Percentiles rank a stretch among this genome's conserved stretches.
Conservation (phyloP, 257 asterid species). For the Solanum piurae region DNA sequence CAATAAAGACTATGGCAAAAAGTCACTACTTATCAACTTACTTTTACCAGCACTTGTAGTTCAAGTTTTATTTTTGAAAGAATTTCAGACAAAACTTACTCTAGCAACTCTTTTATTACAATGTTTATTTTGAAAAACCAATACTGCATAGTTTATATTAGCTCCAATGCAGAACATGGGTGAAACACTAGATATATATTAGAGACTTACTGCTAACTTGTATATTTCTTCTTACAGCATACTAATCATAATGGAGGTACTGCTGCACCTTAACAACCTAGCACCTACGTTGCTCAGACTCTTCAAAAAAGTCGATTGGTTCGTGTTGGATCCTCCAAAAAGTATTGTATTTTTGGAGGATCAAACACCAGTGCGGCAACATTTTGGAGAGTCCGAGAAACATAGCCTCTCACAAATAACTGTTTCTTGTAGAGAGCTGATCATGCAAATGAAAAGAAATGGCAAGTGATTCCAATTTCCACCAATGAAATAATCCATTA, state of each 20-base stretch:
- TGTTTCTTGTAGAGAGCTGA: neutral
- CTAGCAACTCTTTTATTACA: neutral
- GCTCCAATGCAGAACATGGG: neutral
- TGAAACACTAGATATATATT: neutral
- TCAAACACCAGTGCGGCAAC: neutral
- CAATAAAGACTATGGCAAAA: neutral
- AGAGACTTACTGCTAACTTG: neutral
- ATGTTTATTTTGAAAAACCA: neutral
- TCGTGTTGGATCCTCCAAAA: neutral
- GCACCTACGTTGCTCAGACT: neutral
- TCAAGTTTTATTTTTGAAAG: neutral
- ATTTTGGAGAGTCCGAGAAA: neutral
- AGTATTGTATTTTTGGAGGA: neutral
- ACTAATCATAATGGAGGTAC: neutral
- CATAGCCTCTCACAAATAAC: neutral
- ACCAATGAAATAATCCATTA: neutral
- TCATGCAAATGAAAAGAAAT: neutral
- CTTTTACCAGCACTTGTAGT: neutral
- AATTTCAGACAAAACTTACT: neutral
- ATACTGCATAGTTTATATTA: neutral
- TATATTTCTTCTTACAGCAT: neutral
- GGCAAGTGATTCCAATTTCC: neutral
- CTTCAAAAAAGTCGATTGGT: neutral
- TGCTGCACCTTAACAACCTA: neutral
- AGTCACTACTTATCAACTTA: neutral